phyloP scores from a whole-genome alignment of 805 yeast genomes.

The Kodamaea nitidulidarum region DNA sequence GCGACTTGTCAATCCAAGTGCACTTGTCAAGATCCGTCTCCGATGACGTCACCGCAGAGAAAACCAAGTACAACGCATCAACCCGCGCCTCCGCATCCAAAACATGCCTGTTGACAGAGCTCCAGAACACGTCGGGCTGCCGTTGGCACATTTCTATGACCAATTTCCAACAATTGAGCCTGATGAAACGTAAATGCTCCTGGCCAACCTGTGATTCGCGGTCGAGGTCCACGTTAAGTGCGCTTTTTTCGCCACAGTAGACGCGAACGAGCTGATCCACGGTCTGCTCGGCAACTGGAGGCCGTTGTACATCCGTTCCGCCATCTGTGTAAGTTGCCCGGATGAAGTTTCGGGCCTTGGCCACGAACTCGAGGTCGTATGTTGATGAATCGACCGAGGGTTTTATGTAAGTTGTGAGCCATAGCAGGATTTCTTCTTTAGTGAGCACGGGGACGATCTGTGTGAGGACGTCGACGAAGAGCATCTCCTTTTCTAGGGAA shows the following conservation, averaged over 20 bases:
- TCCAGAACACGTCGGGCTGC: constrained; percentile 34
- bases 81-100: constrained; percentile 31
- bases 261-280: background rate
- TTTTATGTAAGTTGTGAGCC: constrained; percentile 47
- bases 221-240: constrained; percentile 16
- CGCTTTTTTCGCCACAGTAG: constrained; percentile 5
- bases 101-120: constrained; percentile 34
- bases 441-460: constrained; percentile 29
- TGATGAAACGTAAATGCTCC: constrained; percentile 49
- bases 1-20: constrained; percentile 15
- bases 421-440: constrained; percentile 32
- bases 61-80: constrained; percentile 34
- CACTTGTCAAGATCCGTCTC: constrained; percentile 15
- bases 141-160: constrained; percentile 41
- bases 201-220: constrained; percentile 31
- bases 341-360: constrained; percentile 27
- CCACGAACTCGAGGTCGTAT: constrained; percentile 35
- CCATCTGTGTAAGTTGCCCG: constrained; percentile 12
- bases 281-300: background rate
- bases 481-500: constrained; percentile 29
- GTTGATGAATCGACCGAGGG: constrained; percentile 63
- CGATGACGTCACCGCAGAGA: constrained; percentile 25
- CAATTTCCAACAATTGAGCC: constrained; percentile 39
- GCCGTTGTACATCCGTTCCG: too few species aligned
- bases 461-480: constrained; percentile 37